A percentile compares a stretch with the other conserved stretches of the same genome.
Conservation (phyloP, 208 protist species). For the Polymyxa betae region DNA sequence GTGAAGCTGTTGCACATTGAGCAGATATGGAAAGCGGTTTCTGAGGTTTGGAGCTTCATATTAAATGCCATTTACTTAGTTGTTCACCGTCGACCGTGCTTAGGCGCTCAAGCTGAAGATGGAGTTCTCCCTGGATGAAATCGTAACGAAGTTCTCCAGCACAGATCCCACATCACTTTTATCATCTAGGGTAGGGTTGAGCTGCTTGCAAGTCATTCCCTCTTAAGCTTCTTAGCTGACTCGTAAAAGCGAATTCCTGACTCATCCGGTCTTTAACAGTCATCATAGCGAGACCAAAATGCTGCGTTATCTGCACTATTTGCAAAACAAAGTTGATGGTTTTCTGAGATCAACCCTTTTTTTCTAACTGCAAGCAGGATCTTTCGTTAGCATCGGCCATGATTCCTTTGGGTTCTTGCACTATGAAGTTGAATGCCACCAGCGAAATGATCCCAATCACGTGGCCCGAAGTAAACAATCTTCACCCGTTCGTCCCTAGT, state of each 20-base stretch:
- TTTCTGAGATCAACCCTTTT: not conserved
- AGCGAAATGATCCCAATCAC: slow-evolving; percentile 90
- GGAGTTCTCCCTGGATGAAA: too few relatives aligned
- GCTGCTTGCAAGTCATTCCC: too few relatives aligned
- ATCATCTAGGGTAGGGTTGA: too few relatives aligned
- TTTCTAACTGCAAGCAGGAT: slow-evolving; percentile 77
- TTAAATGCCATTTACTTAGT: too few relatives aligned
- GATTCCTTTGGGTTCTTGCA: slow-evolving; percentile 96
- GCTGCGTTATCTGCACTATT: slow-evolving; percentile 91
- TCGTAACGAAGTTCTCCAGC: too few relatives aligned
- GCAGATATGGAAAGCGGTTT: not conserved
- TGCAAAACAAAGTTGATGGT: slow-evolving; percentile 75
- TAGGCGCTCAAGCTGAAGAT: too few relatives aligned
- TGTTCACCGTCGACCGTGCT: too few relatives aligned
- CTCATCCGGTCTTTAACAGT: slow-evolving; percentile 89
- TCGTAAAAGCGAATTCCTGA: slow-evolving; percentile 68
- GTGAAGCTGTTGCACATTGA: not conserved
- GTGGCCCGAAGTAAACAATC: slow-evolving; percentile 85
- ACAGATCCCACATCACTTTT: too few relatives aligned
- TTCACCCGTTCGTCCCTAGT: slow-evolving; percentile 92
- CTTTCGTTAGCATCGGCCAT: slow-evolving; percentile 88
- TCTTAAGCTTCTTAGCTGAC: not conserved
- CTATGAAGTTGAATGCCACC: slow-evolving; percentile 96
- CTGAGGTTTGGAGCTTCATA: not conserved
- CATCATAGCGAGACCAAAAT: slow-evolving; percentile 93